These are phyloP conservation scores for Globisporangium rhizosaccharum DNA, from an alignment of 352 stramenopile species.

Conservation along the genomic window DNA sequence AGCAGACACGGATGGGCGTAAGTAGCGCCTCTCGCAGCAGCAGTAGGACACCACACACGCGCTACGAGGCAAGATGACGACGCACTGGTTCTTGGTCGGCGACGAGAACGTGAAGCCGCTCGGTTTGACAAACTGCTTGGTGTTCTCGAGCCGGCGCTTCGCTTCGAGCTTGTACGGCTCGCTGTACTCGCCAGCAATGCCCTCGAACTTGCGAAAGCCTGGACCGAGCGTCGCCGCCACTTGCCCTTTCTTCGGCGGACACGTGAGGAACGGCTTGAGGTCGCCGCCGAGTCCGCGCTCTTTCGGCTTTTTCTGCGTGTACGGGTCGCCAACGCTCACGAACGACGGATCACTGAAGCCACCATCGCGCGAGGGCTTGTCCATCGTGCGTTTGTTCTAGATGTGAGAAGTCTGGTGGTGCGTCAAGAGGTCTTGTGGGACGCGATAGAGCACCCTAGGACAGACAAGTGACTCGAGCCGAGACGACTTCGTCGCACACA, in stretches of 20 bases:
- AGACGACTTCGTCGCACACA: too few relatives aligned
- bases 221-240: constrained; percentile 57
- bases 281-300: constrained; percentile 47
- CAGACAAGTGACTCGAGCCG: too few relatives aligned
- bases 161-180: constrained; percentile 70
- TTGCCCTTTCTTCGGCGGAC: constrained; percentile 58
- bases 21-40: background rate
- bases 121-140: constrained; percentile 57
- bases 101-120: constrained; percentile 66
- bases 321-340: constrained; percentile 59
- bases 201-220: constrained; percentile 57
- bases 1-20: background rate
- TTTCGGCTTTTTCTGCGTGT: constrained; percentile 35
- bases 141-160: constrained; percentile 66
- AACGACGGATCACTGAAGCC: constrained; percentile 74
- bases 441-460: too few relatives aligned
- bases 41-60: background rate
- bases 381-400: constrained; percentile 7
- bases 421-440: background rate
- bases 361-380: constrained; percentile 57
- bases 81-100: constrained; percentile 50
- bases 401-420: too few relatives aligned
- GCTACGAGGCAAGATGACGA: background rate
- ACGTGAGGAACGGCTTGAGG: constrained; percentile 71
- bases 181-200: constrained; percentile 48